Base-by-base conservation (phyloP, 164 flowering plant genomes). In the Buxus sempervirens region DNA sequence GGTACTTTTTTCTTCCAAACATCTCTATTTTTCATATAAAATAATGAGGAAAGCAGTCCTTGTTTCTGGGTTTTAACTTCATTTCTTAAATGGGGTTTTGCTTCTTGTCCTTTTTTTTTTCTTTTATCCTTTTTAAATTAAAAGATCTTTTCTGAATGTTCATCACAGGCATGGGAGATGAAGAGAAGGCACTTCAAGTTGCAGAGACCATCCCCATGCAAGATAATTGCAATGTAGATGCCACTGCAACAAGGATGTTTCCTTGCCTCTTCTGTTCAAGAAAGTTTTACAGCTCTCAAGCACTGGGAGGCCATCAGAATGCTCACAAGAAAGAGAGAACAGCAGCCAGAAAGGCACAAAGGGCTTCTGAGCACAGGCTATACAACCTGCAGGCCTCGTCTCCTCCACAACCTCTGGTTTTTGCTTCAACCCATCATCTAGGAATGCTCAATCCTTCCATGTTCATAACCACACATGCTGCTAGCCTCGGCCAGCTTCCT, bases 251-350 rank as follows among this genome's bases (percentile, higher is more conserved):
- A 38, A 87, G 86, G 78, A 80, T 88, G 13, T 93, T 90, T 57
- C 90, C 96, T 1, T 93, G 98, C 61, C 61, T 84, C 20, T 90
- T 89, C 73, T 93, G 98, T 65, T 75, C 93, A 67, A 83, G 96
- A 70, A 89, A 86, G 79, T 93, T 93, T 48, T 82, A 86, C 82
- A 93, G 96, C 54, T 93, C 98, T 42, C 98, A 93, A 78, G 98
- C 98, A 1, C 72, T 93, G 51, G 98, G 98, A 22, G 98, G 98
- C 16, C 98, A 93, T 65, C 98, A 93, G 65, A 93, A 93, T 65
- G 98, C 98, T 4, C 98, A 93, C 82, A 90, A 88, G 79, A 92
- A 88, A 69, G 98, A 92, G 56, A 85, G 98, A 70, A 80, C 72
- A 0, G 91, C 91, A 0, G 90, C 93, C 13, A 82, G 91, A 55